A percentile compares a stretch with the other conserved stretches of the same genome.
Conservation (phyloP, 2,329 filamentous ascomycete species). For the Epichloe sp. region DNA sequence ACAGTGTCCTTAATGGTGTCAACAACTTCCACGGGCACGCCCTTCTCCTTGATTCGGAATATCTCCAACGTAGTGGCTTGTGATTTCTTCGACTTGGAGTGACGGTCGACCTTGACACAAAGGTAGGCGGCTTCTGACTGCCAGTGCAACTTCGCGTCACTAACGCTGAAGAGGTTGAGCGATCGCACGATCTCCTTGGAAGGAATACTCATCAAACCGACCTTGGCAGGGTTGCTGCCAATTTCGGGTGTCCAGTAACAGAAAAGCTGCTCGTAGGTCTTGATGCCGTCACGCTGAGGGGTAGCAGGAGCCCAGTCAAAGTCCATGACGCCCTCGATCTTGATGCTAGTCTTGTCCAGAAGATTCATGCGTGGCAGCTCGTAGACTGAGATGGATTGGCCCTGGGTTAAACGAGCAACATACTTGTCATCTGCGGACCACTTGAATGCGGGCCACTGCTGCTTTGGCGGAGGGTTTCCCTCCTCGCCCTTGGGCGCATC, state of each 20-base stretch:
- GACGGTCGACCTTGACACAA: slow-evolving; percentile 95
- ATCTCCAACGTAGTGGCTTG: slow-evolving; percentile 95
- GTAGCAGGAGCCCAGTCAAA: slow-evolving; percentile 94
- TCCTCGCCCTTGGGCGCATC: slow-evolving; percentile 53
- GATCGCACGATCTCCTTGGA: slow-evolving; percentile 90
- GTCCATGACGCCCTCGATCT: slow-evolving; percentile 92
- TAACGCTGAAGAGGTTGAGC: slow-evolving; percentile 94
- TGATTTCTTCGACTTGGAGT: slow-evolving; percentile 98
- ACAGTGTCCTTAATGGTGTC: slow-evolving; percentile 97
- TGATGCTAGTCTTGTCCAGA: slow-evolving; percentile 81
- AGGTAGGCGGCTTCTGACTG: slow-evolving; percentile 89
- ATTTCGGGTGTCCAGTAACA: slow-evolving; percentile 99
- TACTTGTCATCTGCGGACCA: slow-evolving; percentile 98
- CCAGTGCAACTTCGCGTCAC: slow-evolving; percentile 97
- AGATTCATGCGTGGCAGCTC: slow-evolving; percentile 82
- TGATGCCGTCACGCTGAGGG: slow-evolving; percentile 69
- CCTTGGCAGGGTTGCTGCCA: slow-evolving; percentile 93
- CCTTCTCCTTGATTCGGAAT: slow-evolving; percentile 94
- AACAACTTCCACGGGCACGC: slow-evolving; percentile 93
- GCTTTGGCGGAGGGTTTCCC: slow-evolving; percentile 63
- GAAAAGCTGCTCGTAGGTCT: slow-evolving; percentile 88
- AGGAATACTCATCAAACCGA: slow-evolving; percentile 90
- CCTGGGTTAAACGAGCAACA: slow-evolving; percentile 80
- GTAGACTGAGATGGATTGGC: slow-evolving; percentile 81
- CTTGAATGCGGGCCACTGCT: slow-evolving; percentile 98